Base-by-base conservation (phyloP, 139 green algal genomes). In the Chlorella ohadii region DNA sequence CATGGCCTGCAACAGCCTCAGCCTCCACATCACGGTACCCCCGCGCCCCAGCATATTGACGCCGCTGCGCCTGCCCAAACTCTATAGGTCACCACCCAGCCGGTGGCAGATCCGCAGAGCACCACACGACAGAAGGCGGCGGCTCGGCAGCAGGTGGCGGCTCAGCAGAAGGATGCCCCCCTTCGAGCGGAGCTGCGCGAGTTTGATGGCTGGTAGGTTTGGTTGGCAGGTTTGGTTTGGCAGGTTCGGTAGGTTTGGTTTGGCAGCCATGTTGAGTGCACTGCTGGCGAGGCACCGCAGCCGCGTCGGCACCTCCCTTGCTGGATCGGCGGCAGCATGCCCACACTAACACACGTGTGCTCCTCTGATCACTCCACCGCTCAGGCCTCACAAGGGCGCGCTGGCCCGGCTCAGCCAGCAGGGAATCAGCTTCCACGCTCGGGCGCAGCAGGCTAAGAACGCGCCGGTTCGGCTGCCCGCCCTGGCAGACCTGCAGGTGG, bases 401-500 rank as follows among this genome's bases (percentile, higher is more conserved):
- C n/a, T 72, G 31, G n/a, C 44, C 5, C 17, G 56, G 64, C 44
- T 77, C 12, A 4, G 38, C 2, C 9, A 41, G 28, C 64, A 38
- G 44, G 39, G 65, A 1, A 44, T 84, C 7, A 31, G 4, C n/a
- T 84, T 84, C 64, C 78, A 47, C 12, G 41, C 28, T 15, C 28
- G 65, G 44, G 78, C 59, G n/a, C 44, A 77, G n/a, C 23, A 63
- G 31, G 41, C 78, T 1, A 25, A 12, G 28, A 2, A 13, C 1
- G 9, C 9, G 0, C 20, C 27, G 2, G 78, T 75, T 17, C 64
- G 20, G 12, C 7, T 77, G 65, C 78, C 78, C 16, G 23, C 15
- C 16, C 44, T 84, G 63, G 65, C 15, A 3, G 64, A 72, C 12
- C 51, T 84, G 39, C 78, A 76, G 75, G 75, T 68, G 74, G 55